A percentile compares a stretch with the other conserved stretches of the same genome.
Conservation (phyloP, 257 asterid species). For the Lycium ferocissimum region DNA sequence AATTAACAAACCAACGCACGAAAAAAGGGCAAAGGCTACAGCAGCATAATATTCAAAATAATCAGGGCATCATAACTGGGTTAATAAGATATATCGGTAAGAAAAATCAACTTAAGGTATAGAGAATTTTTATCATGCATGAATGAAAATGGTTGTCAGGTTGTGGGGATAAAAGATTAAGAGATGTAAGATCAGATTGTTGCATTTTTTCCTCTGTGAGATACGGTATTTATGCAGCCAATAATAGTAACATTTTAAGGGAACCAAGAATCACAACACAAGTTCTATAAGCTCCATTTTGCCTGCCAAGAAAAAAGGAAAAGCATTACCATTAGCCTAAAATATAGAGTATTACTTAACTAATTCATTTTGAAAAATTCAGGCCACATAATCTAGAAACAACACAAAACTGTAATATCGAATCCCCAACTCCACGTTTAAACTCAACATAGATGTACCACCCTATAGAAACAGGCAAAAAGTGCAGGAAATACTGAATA, state of each 20-base stretch:
- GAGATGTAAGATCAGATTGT: neutral
- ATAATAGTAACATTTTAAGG: neutral
- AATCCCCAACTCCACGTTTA: too few species aligned
- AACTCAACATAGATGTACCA: too few species aligned
- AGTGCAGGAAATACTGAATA: too few species aligned
- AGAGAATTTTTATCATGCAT: too few species aligned
- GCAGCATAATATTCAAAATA: too few species aligned
- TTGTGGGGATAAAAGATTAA: too few species aligned
- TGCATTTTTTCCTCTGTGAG: neutral
- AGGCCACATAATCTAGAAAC: conserved; percentile 9
- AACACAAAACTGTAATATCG: neutral
- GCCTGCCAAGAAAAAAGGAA: conserved; percentile 63
- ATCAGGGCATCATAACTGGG: too few species aligned
- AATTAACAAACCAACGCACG: too few species aligned
- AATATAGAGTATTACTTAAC: conserved; percentile 22
- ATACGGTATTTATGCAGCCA: neutral
- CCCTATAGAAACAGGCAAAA: too few species aligned
- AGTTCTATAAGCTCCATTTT: conserved; percentile 94
- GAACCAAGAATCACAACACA: conserved; percentile 36
- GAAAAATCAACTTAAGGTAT: neutral
- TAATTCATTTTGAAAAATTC: neutral
- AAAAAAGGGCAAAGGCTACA: too few species aligned
- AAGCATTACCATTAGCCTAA: conserved; percentile 22
- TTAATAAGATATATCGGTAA: too few species aligned
- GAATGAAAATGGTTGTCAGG: too few species aligned